Evolutionary conservation across 129 eudicot genomes (phyloP), one percentile per base, ranked within the genome.

Genomic region (Flaveria linearis): DNA sequence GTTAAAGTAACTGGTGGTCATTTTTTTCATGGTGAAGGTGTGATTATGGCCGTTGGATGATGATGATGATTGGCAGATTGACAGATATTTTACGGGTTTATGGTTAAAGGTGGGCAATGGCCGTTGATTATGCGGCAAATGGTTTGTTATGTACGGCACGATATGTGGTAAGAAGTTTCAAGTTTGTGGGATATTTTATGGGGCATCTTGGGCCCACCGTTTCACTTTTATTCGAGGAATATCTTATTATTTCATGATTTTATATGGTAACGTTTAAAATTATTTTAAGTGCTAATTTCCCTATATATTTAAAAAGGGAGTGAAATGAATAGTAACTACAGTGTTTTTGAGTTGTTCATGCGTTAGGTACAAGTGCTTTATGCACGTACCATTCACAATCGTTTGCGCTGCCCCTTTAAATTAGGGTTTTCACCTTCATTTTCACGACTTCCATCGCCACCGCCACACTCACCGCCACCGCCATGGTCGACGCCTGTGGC

Each of bases 1-100:
- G 41, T 36, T 36, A 77, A 30, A 64, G 78, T 43, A 14, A 72
- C 74, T 13, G 69, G 3, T 26, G 69, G 47, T 55, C n/a, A 46
- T 60, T 33, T 14, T 57, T 0, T 4, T 9, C 2, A 56, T 12
- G 22, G 75, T 69, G 50, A 67, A 43, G 51, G 76, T 78, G 18
- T 30, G 55, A 46, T 73, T 20, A 0, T 56, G 63, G 79, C 79
- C 80, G 79, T 80, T 66, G 75, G 73, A 72, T 79, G 56, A 15
- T 51, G 49, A 39, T 22, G 41, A 63, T 72, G 22, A 39, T 41
- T n/a, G 71, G 51, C 2, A 9, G 51, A 39, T 39, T 13, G 67
- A n/a, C 0, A 7, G 73, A 17, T 43, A 18, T 36, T 16, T 14
- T 14, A 16, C 17, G 33, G 68, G 30, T 9, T 20, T 47, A 1